These are phyloP conservation scores for Citrullus mucosospermus DNA, from an alignment of 306 rosid species.

Conservation along the genomic window DNA sequence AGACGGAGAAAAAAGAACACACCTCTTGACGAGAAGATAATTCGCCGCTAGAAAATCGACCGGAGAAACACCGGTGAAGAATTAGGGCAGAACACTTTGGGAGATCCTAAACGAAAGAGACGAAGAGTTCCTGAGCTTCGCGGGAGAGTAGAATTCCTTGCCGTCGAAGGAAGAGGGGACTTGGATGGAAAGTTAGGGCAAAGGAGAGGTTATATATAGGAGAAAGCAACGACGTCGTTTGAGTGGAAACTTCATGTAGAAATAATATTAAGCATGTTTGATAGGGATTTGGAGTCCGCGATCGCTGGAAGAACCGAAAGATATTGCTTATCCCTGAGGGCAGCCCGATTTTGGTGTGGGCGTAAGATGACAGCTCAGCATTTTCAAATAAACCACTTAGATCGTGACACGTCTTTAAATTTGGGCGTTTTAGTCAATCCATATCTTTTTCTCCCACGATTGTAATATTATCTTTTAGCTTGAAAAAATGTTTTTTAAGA, in stretches of 20 bases:
- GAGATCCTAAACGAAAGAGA: not conserved
- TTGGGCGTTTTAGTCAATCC: no score
- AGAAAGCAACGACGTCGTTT: not conserved
- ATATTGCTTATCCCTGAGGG: not conserved
- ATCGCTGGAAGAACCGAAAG: not conserved
- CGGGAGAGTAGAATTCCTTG: not conserved
- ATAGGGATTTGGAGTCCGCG: slow-evolving; percentile 4
- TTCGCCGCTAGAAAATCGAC: not conserved
- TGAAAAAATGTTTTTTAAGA: no score
- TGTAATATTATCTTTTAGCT: no score
- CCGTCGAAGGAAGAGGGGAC: not conserved
- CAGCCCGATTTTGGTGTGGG: not conserved
- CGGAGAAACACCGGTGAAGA: not conserved
- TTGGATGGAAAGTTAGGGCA: not conserved
- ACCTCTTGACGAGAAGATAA: not conserved
- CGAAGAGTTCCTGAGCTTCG: not conserved
- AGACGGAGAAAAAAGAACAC: not conserved
- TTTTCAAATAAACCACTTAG: not conserved
- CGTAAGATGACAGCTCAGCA: not conserved
- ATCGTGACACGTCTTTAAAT: not conserved
- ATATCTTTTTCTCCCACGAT: no score
- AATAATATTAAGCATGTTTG: not conserved
- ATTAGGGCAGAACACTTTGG: not conserved
- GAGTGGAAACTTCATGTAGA: not conserved
- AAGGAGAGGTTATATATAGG: not conserved